Percentiles rank a stretch among this genome's conserved stretches.
phyloP scores from a whole-genome alignment of 2,329 filamentous ascomycete species.

The Colletotrichum phormii region DNA sequence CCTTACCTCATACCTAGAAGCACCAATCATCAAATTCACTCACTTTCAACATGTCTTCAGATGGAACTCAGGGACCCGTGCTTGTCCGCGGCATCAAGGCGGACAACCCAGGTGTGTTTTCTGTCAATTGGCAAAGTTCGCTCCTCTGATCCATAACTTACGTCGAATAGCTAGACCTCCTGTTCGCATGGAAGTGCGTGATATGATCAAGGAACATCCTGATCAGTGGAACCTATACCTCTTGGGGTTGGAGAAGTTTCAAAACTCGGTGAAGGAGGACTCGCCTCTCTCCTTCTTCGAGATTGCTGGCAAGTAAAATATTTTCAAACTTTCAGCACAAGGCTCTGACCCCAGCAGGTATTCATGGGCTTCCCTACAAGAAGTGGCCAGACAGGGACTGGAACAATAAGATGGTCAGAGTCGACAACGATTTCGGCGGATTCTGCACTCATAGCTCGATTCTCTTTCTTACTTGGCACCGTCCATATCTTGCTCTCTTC shows the following conservation, averaged over 20 bases:
- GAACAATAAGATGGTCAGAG: slow-evolving; percentile 37
- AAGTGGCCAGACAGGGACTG: slow-evolving; percentile 40
- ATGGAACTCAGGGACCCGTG: slow-evolving; percentile 22
- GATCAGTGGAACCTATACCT: slow-evolving; percentile 35
- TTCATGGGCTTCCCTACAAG: slow-evolving; percentile 47
- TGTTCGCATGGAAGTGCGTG: slow-evolving; percentile 28
- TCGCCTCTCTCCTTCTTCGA: slow-evolving; percentile 29
- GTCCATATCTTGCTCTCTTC: slow-evolving; percentile 71
- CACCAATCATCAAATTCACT: neutral
- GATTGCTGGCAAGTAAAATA: slow-evolving; percentile 8
- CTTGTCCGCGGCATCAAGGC: slow-evolving; percentile 15
- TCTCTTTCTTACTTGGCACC: slow-evolving; percentile 74
- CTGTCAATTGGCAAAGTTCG: too few relatives aligned
- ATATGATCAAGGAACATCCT: slow-evolving; percentile 30
- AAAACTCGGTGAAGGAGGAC: slow-evolving; percentile 12
- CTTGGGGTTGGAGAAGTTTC: slow-evolving; percentile 30
- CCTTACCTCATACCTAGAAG: too few relatives aligned
- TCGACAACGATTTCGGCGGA: slow-evolving; percentile 61
- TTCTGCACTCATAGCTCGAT: slow-evolving; percentile 73
- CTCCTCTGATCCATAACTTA: neutral
- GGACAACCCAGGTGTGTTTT: slow-evolving; percentile 17
- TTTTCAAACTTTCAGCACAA: neutral
- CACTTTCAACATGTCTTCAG: slow-evolving; percentile 16
- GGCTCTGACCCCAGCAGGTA: slow-evolving; percentile 39
- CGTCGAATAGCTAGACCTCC: slow-evolving; percentile 3